phyloP scores from a whole-genome alignment of 768 basidiomycete species.

The Tephrocybe sp. region DNA sequence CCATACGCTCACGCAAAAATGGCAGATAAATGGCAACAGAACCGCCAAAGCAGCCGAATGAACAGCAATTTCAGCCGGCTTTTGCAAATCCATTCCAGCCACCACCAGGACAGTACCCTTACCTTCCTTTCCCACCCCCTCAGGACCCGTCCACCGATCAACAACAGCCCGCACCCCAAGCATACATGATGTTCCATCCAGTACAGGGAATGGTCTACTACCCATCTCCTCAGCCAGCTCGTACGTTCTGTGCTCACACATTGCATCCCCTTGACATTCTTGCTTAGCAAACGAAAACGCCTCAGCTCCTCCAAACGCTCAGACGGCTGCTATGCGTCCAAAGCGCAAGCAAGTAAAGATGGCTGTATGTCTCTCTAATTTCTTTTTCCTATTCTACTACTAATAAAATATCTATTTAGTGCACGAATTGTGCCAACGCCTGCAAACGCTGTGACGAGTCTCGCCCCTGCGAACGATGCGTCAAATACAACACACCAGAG shows the following conservation, averaged over 20 bases:
- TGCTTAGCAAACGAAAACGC: no score
- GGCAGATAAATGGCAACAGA: slow-evolving; percentile 29
- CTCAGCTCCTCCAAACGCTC: slow-evolving; percentile 22
- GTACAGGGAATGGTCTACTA: slow-evolving; percentile 43
- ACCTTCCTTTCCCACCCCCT: slow-evolving; percentile 38
- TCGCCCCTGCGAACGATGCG: slow-evolving; percentile 86
- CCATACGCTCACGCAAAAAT: not conserved
- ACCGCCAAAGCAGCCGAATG: slow-evolving; percentile 29
- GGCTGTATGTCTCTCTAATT: slow-evolving; percentile 43
- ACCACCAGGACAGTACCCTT: slow-evolving; percentile 37
- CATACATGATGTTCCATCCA: slow-evolving; percentile 40
- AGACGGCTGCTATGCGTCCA: slow-evolving; percentile 38
- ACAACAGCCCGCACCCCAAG: slow-evolving; percentile 29
- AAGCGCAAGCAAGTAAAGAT: slow-evolving; percentile 90
- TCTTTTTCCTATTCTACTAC: not conserved
- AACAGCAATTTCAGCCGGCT: slow-evolving; percentile 30
- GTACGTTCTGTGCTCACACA: not conserved
- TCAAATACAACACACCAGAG: slow-evolving; percentile 78
- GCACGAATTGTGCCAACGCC: slow-evolving; percentile 84
- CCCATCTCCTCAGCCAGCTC: slow-evolving; percentile 27
- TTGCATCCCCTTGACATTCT: no score
- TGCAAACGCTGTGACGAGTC: slow-evolving; percentile 89
- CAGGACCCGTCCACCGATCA: slow-evolving; percentile 8
- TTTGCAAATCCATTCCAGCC: slow-evolving; percentile 27
- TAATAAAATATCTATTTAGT: slow-evolving; percentile 30